These are phyloP conservation scores for Pythium aristosporum DNA, from an alignment of 352 stramenopile species.

Conservation along the genomic window DNA sequence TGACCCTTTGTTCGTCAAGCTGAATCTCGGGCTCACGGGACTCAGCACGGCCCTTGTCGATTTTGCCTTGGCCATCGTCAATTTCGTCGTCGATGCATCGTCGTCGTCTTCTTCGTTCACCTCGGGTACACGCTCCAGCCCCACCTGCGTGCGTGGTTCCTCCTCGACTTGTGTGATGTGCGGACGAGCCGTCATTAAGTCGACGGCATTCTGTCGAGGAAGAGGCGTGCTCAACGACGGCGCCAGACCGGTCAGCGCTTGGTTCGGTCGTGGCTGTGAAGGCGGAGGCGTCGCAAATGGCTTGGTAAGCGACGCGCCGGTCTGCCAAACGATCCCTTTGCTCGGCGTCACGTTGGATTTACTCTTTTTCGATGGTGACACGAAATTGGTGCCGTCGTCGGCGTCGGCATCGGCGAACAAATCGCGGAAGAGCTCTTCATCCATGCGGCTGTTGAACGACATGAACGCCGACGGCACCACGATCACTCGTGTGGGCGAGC, in stretches of 20 bases:
- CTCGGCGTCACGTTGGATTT: slow-evolving; percentile 7
- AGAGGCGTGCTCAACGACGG: slow-evolving; percentile 30
- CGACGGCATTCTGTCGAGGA: slow-evolving; percentile 43
- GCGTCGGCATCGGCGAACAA: slow-evolving; percentile 43
- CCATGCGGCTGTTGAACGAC: slow-evolving; percentile 26
- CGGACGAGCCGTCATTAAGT: slow-evolving; percentile 42
- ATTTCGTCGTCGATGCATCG: background rate
- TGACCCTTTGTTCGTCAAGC: slow-evolving; percentile 3
- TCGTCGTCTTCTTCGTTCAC: slow-evolving; percentile 32
- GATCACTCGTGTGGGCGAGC: slow-evolving; percentile 29
- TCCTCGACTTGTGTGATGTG: slow-evolving; percentile 20
- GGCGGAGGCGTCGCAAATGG: slow-evolving; percentile 9
- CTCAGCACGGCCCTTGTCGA: background rate
- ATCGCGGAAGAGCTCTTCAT: slow-evolving; percentile 72
- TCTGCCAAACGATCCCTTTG: slow-evolving; percentile 22
- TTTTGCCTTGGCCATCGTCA: background rate
- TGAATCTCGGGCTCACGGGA: background rate
- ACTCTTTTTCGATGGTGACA: background rate
- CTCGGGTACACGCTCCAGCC: slow-evolving; percentile 20
- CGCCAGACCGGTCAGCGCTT: background rate
- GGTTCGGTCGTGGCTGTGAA: slow-evolving; percentile 8
- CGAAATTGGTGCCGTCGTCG: slow-evolving; percentile 9
- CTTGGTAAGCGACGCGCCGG: slow-evolving; percentile 16
- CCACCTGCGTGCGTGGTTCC: slow-evolving; percentile 11
- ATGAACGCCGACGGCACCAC: slow-evolving; percentile 5